phyloP scores from a whole-genome alignment of 2,329 filamentous ascomycete species.

The Neopestalotiopsis sp. region DNA sequence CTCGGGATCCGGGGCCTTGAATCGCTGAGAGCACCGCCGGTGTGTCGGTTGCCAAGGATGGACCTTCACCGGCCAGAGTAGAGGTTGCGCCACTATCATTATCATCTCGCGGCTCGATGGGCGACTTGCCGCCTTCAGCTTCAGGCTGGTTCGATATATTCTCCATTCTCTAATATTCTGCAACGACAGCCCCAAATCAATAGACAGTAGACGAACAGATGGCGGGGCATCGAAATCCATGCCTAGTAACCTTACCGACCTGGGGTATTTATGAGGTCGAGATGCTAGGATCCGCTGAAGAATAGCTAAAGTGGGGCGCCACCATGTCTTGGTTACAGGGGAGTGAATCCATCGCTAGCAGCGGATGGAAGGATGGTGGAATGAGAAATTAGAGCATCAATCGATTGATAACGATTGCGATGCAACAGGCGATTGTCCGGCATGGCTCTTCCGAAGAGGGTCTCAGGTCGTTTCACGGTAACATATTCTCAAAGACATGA shows the following conservation, averaged over 20 bases:
- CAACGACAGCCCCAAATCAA: neutral
- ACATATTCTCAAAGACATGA: no score
- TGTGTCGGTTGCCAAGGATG: neutral
- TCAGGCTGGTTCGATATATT: neutral
- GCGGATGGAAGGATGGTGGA: neutral
- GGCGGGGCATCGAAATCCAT: neutral
- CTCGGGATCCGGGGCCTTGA: neutral
- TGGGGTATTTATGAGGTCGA: neutral
- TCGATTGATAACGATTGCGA: neutral
- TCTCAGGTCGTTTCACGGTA: neutral
- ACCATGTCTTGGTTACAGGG: neutral
- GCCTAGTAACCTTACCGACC: neutral
- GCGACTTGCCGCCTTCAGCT: neutral
- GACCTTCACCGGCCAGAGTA: neutral
- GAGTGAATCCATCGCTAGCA: neutral
- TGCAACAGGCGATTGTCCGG: neutral
- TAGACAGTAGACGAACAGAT: neutral
- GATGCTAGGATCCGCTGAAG: neutral
- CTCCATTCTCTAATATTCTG: neutral
- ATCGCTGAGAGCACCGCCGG: neutral
- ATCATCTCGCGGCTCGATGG: neutral
- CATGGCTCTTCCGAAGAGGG: neutral
- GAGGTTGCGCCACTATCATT: neutral
- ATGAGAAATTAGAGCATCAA: neutral
- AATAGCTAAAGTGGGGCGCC: neutral